Evolutionary conservation across 345 rosid genomes (phyloP), one percentile per base, ranked within the genome.

Genomic region (Anastatica hierochuntica): DNA sequence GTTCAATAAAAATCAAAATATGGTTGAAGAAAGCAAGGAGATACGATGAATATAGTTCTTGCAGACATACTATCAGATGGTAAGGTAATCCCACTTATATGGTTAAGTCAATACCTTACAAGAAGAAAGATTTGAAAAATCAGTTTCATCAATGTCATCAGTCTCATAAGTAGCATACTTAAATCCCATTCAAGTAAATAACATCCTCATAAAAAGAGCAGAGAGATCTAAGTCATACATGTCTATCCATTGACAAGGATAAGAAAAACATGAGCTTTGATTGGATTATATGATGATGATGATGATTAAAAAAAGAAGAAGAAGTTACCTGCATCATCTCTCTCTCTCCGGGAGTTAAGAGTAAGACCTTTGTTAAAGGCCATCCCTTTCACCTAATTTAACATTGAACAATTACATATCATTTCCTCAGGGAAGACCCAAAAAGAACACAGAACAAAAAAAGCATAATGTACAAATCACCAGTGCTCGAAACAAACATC

Each of bases 401-500:
- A 29, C 29, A 66, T 53, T 58, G 36, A 64, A 24, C 12, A 40
- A 33, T 21, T 42, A 57, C 31, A 48, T n/a, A 29, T 27, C 30
- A 26, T 38, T 31, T 15, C 53, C 55, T 49, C 33, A 53, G 16
- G 7, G 20, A 41, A 14, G 48, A 45, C 5, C n/a, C 36, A 36
- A 30, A n/a, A 10, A 4, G 45, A 41, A 26, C 11, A 18, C 5
- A 31, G 33, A 41, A 23, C 16, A 33, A 17, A 2, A 40, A 15
- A 2, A 48, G 10, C 20, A 63, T 6, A 63, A 15, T 11, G 10
- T 5, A 53, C 17, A 37, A 29, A n/a, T n/a, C 76, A 90, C 95
- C 94, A 90, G 52, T 12, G 95, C 90, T 56, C 96, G 87, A 60
- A 90, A 90, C 7, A 90, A 67, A 67, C 98, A 90, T 50, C 96